Evolutionary conservation across 805 yeast species (phyloP).

Genomic region (Candida pini): DNA sequence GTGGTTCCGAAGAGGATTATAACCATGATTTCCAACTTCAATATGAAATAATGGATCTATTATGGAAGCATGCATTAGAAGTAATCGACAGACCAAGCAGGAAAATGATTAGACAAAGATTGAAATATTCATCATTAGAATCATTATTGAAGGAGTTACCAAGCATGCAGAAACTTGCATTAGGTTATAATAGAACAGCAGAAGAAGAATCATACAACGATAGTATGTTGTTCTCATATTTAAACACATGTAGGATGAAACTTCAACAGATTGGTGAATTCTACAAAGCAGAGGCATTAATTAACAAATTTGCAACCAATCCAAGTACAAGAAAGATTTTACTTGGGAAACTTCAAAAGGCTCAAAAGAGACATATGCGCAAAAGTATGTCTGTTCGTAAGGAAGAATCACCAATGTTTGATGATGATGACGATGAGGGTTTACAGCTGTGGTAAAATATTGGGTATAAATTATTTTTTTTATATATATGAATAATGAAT

Average conservation of each 20-base stretch:
- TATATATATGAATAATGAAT: neutral
- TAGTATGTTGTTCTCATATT: slow-evolving; percentile 16
- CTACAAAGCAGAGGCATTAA: slow-evolving; percentile 24
- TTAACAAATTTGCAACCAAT: slow-evolving; percentile 23
- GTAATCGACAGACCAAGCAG: slow-evolving; percentile 15
- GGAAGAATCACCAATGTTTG: slow-evolving; percentile 7
- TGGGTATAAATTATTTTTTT: neutral
- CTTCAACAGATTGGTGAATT: slow-evolving; percentile 16
- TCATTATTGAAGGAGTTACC: slow-evolving; percentile 21
- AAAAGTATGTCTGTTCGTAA: slow-evolving; percentile 7
- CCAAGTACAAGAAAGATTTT: slow-evolving; percentile 15
- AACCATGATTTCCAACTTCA: slow-evolving; percentile 10
- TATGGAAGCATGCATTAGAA: slow-evolving; percentile 18
- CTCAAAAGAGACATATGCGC: slow-evolving; percentile 17
- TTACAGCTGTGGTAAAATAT: slow-evolving; percentile 21
- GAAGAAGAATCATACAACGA: slow-evolving; percentile 16
- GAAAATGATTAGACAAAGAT: slow-evolving; percentile 14
- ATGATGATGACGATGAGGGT: slow-evolving; percentile 28
- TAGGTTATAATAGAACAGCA: slow-evolving; percentile 7
- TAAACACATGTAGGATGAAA: slow-evolving; percentile 17
- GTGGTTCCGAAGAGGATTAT: slow-evolving; percentile 6
- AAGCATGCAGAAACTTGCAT: slow-evolving; percentile 7
- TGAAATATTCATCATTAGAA: slow-evolving; percentile 20
- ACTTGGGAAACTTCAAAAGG: slow-evolving; percentile 6
- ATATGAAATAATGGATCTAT: slow-evolving; percentile 18